Percentiles rank a stretch among this genome's conserved stretches.
These are phyloP conservation scores for Knufia fluminis DNA, from an alignment of 2,329 filamentous ascomycete species.

Conservation along the genomic window DNA sequence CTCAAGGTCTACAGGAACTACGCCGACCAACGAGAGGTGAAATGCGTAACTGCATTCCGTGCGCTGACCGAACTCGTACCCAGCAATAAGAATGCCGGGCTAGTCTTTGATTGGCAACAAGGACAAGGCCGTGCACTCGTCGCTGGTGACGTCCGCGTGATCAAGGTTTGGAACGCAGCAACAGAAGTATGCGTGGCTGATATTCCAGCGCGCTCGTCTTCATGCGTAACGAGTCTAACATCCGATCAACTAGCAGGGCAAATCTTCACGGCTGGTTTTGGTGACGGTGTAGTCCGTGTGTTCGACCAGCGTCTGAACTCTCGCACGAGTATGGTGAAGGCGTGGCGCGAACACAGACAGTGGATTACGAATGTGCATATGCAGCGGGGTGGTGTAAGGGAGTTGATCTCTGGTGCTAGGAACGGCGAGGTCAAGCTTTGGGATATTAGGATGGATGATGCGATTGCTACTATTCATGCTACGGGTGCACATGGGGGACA, in stretches of 20 bases:
- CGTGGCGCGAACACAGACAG: constrained; percentile 91
- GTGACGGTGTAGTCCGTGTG: constrained; percentile 85
- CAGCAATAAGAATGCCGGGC: constrained; percentile 85
- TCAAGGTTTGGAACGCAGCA: constrained; percentile 91
- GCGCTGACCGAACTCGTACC: constrained; percentile 89
- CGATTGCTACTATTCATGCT: constrained; percentile 18
- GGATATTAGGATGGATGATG: constrained; percentile 76
- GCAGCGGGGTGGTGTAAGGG: constrained; percentile 86
- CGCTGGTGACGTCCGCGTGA: constrained; percentile 89
- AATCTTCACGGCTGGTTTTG: constrained; percentile 91
- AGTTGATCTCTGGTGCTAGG: constrained; percentile 79
- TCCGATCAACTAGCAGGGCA: constrained; percentile 97
- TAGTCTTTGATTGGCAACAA: constrained; percentile 98
- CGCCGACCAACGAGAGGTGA: constrained; percentile 63
- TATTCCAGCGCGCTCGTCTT: constrained; percentile 87
- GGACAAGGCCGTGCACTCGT: constrained; percentile 93
- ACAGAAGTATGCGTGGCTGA: constrained; percentile 80
- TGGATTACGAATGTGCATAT: constrained; percentile 97
- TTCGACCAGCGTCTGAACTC: constrained; percentile 82
- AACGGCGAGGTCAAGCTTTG: constrained; percentile 92
- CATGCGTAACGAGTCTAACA: constrained; percentile 89
- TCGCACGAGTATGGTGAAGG: constrained; percentile 85
- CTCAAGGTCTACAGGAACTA: constrained; percentile 91
- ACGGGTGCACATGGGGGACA: not conserved
- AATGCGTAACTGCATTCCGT: constrained; percentile 83